Evolutionary conservation across 2,329 filamentous ascomycete species (phyloP).

Genomic region (Hypomyces perniciosus): DNA sequence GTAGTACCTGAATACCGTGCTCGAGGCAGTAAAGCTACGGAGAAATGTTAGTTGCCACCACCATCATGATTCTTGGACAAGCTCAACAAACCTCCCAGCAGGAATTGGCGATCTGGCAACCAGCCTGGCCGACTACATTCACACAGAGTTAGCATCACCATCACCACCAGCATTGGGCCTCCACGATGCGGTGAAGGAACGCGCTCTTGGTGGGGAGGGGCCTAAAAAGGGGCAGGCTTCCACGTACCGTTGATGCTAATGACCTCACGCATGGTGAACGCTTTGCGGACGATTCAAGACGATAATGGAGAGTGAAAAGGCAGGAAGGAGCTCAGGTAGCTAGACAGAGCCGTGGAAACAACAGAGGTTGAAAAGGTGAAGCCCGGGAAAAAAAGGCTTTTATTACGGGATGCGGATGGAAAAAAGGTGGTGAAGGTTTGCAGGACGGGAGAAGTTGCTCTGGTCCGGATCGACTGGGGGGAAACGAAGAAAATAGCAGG

Average conservation of each 20-base stretch:
- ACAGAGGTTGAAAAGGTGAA: slow-evolving; percentile 14
- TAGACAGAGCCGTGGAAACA: slow-evolving; percentile 18
- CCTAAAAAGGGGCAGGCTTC: slow-evolving; percentile 18
- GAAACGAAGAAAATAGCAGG: slow-evolving; percentile 33
- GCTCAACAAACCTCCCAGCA: slow-evolving; percentile 92
- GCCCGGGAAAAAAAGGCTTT: slow-evolving; percentile 19
- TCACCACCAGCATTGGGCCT: slow-evolving; percentile 4
- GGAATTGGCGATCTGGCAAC: slow-evolving; percentile 99
- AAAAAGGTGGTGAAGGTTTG: slow-evolving; percentile 20
- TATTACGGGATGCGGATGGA: slow-evolving; percentile 14
- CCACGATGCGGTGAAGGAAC: slow-evolving; percentile 38
- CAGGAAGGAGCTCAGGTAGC: slow-evolving; percentile 20
- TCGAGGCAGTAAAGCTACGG: slow-evolving; percentile 97
- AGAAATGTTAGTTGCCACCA: slow-evolving; percentile 22
- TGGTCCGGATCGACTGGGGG: slow-evolving; percentile 11
- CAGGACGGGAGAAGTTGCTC: slow-evolving; percentile 17
- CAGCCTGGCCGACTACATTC: slow-evolving; percentile 89
- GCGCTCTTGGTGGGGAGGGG: slow-evolving; percentile 21
- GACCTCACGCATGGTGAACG: slow-evolving; percentile 90
- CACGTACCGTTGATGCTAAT: slow-evolving; percentile 95
- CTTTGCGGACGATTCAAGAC: slow-evolving; percentile 13
- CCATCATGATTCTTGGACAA: neutral
- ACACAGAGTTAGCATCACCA: slow-evolving; percentile 45
- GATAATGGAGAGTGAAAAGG: slow-evolving; percentile 19
- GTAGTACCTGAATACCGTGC: slow-evolving; percentile 90